Evolutionary conservation across 495 filamentous ascomycete species (phyloP).

Genomic region (Chaetomium fimeti): DNA sequence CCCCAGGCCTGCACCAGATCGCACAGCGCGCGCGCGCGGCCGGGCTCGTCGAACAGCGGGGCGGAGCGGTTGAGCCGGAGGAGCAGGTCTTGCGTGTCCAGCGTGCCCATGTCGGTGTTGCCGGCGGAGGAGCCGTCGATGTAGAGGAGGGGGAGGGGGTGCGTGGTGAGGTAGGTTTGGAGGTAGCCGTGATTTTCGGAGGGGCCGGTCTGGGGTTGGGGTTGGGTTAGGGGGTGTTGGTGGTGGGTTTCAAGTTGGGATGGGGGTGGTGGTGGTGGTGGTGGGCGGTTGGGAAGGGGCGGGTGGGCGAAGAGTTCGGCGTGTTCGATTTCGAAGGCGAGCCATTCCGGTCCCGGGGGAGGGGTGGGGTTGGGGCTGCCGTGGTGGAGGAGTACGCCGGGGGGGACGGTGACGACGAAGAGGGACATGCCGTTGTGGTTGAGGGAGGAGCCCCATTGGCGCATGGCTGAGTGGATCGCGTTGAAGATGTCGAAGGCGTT

Average conservation of each 20-base stretch:
- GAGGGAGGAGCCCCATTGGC: slow-evolving; percentile 67
- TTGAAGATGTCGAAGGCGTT: slow-evolving; percentile 67
- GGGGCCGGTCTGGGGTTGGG: background rate
- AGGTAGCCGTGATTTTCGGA: slow-evolving; percentile 43
- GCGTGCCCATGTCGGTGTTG: slow-evolving; percentile 57
- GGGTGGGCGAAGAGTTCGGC: slow-evolving; percentile 55
- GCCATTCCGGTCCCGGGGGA: slow-evolving; percentile 59
- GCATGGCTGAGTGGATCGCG: slow-evolving; percentile 58
- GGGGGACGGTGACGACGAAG: slow-evolving; percentile 58
- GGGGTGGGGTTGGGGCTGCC: slow-evolving; percentile 45
- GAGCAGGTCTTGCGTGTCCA: slow-evolving; percentile 60
- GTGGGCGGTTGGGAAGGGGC: background rate
- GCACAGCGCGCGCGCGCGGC: slow-evolving; percentile 53
- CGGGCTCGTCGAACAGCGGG: slow-evolving; percentile 34
- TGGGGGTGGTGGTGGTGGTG: background rate
- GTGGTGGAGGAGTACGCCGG: slow-evolving; percentile 62
- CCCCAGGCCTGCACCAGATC: slow-evolving; percentile 50
- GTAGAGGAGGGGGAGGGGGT: slow-evolving; percentile 57
- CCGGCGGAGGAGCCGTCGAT: slow-evolving; percentile 62
- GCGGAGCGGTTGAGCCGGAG: slow-evolving; percentile 34
- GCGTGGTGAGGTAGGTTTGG: slow-evolving; percentile 52
- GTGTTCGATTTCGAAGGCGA: slow-evolving; percentile 70
- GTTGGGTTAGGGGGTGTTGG: background rate
- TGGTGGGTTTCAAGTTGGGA: background rate
- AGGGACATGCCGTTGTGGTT: slow-evolving; percentile 70